phyloP scores from a whole-genome alignment of 305 asterid species.

The Fraxinus paxiana region DNA sequence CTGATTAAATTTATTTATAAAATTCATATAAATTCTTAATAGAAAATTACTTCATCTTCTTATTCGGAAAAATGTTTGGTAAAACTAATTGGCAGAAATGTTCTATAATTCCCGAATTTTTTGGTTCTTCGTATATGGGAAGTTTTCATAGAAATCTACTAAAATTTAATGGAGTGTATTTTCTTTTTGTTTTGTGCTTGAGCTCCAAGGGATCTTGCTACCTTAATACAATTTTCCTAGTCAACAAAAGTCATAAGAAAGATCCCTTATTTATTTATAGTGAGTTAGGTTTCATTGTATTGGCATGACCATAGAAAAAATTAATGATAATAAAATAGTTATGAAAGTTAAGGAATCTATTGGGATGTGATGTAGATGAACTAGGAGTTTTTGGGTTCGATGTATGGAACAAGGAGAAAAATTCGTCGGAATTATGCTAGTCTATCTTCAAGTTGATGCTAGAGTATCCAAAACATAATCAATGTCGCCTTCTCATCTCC shows the following conservation, averaged over 20 bases:
- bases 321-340: too few relatives aligned
- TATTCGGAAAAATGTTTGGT: not conserved
- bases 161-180: not conserved
- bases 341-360: too few relatives aligned
- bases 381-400: too few relatives aligned
- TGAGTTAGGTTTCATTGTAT: not conserved
- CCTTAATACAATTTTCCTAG: not conserved
- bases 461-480: too few relatives aligned
- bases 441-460: too few relatives aligned
- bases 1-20: not conserved
- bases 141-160: too few relatives aligned
- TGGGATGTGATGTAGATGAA: too few relatives aligned
- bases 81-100: not conserved
- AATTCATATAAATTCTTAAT: not conserved
- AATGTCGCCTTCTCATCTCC: too few relatives aligned
- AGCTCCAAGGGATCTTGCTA: not conserved
- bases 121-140: not conserved
- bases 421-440: too few relatives aligned
- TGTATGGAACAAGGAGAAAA: too few relatives aligned
- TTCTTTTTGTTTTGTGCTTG: not conserved
- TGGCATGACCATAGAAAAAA: too few relatives aligned
- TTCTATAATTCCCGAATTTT: not conserved
- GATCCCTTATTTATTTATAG: not conserved
- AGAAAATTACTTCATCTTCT: not conserved
- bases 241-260: not conserved